A percentile compares a stretch with the other conserved stretches of the same genome.
Evolutionary conservation across 73 alveolate species (phyloP).

Genomic region (Tetrahymena elliotti): DNA sequence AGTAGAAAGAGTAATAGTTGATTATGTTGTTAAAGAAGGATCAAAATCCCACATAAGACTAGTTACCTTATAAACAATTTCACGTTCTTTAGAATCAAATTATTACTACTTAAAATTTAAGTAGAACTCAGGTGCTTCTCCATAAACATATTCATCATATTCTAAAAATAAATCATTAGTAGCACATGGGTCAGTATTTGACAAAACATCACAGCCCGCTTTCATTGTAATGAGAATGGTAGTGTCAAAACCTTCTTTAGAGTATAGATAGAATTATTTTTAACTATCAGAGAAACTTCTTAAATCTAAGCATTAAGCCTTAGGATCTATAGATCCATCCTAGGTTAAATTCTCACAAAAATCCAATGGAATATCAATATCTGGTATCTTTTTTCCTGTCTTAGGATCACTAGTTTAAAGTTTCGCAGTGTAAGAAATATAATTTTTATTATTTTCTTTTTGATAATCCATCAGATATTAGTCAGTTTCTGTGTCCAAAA

Average conservation of each 20-base stretch:
- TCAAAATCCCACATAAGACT: not conserved
- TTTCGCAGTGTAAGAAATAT: not conserved
- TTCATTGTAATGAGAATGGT: not conserved
- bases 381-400: not conserved
- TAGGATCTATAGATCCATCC: not conserved
- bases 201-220: not conserved
- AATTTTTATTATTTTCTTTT: not conserved
- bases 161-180: not conserved
- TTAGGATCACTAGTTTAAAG: not conserved
- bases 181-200: not conserved
- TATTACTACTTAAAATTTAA: not conserved
- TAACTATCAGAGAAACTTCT: not conserved
- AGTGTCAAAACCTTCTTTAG: not conserved
- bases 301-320: not conserved
- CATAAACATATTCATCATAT: not conserved
- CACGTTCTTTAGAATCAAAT: not conserved
- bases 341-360: not conserved
- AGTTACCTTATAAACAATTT: not conserved
- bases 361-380: not conserved
- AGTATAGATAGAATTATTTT: not conserved
- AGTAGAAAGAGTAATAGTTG: not conserved
- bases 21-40: not conserved
- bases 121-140: not conserved
- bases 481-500: not conserved
- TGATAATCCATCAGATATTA: not conserved